Conservation (phyloP, 805 yeast species). For the Ogataea thermomethanolica region DNA sequence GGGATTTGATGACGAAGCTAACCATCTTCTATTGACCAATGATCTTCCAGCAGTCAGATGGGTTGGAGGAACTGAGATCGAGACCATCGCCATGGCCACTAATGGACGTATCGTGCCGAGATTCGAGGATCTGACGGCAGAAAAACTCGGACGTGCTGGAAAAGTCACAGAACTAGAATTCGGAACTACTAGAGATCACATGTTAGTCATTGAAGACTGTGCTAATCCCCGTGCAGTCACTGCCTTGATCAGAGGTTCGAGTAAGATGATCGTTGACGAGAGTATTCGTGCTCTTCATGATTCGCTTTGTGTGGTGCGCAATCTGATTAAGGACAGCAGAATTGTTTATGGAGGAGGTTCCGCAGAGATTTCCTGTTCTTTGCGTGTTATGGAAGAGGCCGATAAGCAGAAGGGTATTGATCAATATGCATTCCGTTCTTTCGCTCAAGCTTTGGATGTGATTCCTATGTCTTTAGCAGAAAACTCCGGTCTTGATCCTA, state of each 20-base stretch:
- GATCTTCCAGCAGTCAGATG: conserved; percentile 95
- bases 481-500: conserved; percentile 93
- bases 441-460: conserved; percentile 83
- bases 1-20: conserved; percentile 99
- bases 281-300: conserved; percentile 96
- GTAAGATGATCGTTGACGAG: conserved; percentile 97
- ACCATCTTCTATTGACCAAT: conserved; percentile 83
- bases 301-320: conserved; percentile 95
- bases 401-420: conserved; percentile 93
- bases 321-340: conserved; percentile 84
- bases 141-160: conserved; percentile 87
- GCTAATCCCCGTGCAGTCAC: conserved; percentile 87
- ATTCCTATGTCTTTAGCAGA: conserved; percentile 95
- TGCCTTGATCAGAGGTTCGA: conserved; percentile 90
- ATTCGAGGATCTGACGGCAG: conserved; percentile 82
- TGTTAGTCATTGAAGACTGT: conserved; percentile 91
- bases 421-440: conserved; percentile 96
- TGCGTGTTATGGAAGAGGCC: conserved; percentile 88
- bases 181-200: conserved; percentile 95
- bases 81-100: conserved; percentile 94
- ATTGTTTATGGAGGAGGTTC: conserved; percentile 99
- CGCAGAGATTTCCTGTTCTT: conserved; percentile 89
- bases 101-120: conserved; percentile 96
- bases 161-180: conserved; percentile 82
- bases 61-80: conserved; percentile 98